Conservation (phyloP, 1,284 basidiomycete species). For the Rhodotorula sp. region DNA sequence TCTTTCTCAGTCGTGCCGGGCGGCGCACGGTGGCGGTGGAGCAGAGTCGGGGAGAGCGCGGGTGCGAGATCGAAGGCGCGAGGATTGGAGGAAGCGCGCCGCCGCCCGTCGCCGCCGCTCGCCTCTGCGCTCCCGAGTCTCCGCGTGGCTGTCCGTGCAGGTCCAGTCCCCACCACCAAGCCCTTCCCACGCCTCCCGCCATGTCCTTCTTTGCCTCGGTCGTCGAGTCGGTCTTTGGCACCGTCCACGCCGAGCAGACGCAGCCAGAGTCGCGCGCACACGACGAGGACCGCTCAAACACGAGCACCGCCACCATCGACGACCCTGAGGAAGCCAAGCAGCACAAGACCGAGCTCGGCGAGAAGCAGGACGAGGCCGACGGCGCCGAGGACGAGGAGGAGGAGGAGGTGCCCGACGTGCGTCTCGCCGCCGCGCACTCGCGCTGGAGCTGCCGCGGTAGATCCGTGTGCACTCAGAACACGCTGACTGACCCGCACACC, state of each 20-base stretch:
- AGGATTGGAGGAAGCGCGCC: not conserved
- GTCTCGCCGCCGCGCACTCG: not conserved
- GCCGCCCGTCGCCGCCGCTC: not conserved
- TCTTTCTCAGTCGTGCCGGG: too few relatives aligned
- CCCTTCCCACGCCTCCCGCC: not conserved
- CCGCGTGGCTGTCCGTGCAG: too few relatives aligned
- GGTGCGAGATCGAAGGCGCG: too few relatives aligned
- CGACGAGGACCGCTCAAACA: constrained; percentile 9
- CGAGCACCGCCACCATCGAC: constrained; percentile 22
- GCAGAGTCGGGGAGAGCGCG: not conserved
- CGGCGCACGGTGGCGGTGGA: not conserved
- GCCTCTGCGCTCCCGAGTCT: too few relatives aligned
- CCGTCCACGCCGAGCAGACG: constrained; percentile 24
- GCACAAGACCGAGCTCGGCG: constrained; percentile 27
- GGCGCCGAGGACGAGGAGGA: constrained; percentile 43
- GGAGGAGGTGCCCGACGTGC: constrained; percentile 45
- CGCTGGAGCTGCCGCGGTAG: not conserved
- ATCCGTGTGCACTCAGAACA: not conserved
- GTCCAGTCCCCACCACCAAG: too few relatives aligned
- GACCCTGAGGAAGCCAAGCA: constrained; percentile 28
- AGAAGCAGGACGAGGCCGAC: constrained; percentile 17
- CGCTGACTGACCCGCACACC: not conserved
- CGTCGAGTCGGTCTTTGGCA: constrained; percentile 28
- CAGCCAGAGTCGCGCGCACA: constrained; percentile 3
- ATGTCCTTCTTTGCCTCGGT: not conserved